A percentile compares a stretch with the other conserved stretches of the same genome.
phyloP scores from a whole-genome alignment of 192 early-diverging fungal genomes.

The Entomortierella parvispora region DNA sequence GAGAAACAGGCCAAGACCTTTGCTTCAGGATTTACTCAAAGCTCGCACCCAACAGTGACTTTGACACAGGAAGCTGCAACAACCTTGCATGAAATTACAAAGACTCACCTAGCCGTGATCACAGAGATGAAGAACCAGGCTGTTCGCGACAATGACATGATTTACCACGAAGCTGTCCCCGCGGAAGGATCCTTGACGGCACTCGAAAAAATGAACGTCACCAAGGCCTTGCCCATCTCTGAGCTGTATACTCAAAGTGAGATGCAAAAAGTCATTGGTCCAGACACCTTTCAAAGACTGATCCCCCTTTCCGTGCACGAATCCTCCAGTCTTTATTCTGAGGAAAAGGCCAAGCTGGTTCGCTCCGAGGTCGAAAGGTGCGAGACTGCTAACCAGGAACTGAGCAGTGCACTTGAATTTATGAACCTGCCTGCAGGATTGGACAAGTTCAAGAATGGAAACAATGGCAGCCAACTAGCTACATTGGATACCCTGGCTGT shows the following conservation, averaged over 20 bases:
- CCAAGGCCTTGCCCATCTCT: slow-evolving; percentile 79
- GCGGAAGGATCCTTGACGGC: slow-evolving; percentile 79
- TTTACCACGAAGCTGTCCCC: slow-evolving; percentile 92
- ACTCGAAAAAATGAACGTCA: slow-evolving; percentile 88
- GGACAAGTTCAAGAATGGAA: slow-evolving; percentile 76
- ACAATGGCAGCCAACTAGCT: slow-evolving; percentile 47
- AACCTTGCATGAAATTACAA: slow-evolving; percentile 79
- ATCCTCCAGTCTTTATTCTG: slow-evolving; percentile 92
- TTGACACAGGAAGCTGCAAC: slow-evolving; percentile 72
- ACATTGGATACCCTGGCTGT: slow-evolving; percentile 64
- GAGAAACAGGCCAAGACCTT: slow-evolving; percentile 79
- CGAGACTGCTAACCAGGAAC: slow-evolving; percentile 85
- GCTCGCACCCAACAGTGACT: slow-evolving; percentile 63
- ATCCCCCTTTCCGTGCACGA: slow-evolving; percentile 96
- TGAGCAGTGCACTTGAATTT: slow-evolving; percentile 84
- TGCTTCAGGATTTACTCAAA: slow-evolving; percentile 68
- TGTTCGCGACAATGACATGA: slow-evolving; percentile 93
- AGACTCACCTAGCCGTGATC: slow-evolving; percentile 69
- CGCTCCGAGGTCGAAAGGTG: slow-evolving; percentile 82
- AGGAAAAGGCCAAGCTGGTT: slow-evolving; percentile 94
- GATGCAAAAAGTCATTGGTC: slow-evolving; percentile 86
- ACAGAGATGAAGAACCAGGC: slow-evolving; percentile 76
- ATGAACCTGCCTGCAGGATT: slow-evolving; percentile 87
- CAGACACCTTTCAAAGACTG: slow-evolving; percentile 88
- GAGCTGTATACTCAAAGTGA: slow-evolving; percentile 79